These are phyloP conservation scores for Aspergillus persii DNA, from an alignment of 2,329 filamentous ascomycete genomes.

Conservation along the genomic window DNA sequence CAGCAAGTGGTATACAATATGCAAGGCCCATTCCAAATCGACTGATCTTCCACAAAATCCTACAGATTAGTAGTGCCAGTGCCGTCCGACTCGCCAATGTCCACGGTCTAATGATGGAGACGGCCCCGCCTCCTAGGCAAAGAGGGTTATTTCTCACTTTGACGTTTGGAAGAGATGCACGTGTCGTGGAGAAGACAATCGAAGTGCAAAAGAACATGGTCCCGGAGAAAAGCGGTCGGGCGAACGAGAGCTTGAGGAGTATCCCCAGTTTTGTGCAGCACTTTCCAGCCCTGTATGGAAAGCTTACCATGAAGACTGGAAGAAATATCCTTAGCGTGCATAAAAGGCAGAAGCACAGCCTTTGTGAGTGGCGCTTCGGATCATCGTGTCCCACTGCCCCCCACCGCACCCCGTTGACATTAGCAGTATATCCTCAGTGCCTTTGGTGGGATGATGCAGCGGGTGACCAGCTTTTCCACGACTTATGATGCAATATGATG, in stretches of 20 bases:
- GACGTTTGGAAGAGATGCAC: not conserved
- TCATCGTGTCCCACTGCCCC: not conserved
- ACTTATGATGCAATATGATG: not conserved
- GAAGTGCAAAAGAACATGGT: not conserved
- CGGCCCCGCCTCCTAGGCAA: not conserved
- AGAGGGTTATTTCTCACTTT: not conserved
- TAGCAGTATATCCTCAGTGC: not conserved
- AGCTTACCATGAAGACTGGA: not conserved
- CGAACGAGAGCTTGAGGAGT: not conserved
- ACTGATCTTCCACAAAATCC: not conserved
- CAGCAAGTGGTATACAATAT: not conserved
- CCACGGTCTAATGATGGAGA: slow-evolving; percentile 2
- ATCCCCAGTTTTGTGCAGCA: slow-evolving; percentile 1
- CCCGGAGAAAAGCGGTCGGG: not conserved
- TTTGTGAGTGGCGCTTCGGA: not conserved
- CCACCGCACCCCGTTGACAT: not conserved
- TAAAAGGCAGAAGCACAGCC: not conserved
- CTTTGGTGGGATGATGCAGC: not conserved
- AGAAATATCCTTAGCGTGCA: slow-evolving; percentile 6
- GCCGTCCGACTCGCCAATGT: not conserved
- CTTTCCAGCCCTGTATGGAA: not conserved
- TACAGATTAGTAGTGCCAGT: not conserved
- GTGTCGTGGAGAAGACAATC: not conserved
- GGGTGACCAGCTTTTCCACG: not conserved
- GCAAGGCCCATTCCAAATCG: not conserved